Percentiles rank a stretch among this genome's conserved stretches.
Conservation (phyloP, 1,284 basidiomycete species). For the Cryptococcus sp. region DNA sequence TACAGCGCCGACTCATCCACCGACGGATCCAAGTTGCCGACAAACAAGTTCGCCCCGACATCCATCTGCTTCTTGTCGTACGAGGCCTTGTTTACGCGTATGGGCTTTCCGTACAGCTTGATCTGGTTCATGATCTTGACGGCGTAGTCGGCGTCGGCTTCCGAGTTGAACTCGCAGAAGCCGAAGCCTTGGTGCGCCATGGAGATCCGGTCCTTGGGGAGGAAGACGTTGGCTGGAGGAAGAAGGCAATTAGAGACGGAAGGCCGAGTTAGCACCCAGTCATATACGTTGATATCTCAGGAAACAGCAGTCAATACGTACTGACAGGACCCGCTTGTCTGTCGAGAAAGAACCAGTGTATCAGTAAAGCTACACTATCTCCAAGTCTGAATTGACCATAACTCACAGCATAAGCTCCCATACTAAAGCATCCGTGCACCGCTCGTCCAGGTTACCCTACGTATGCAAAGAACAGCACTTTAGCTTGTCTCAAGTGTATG, state of each 20-base stretch:
- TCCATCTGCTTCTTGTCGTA: slow-evolving; percentile 97
- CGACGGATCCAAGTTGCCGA: slow-evolving; percentile 89
- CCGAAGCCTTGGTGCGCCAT: slow-evolving; percentile 98
- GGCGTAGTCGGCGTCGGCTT: slow-evolving; percentile 97
- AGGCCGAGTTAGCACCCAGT: background rate
- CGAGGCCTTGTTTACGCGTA: slow-evolving; percentile 96
- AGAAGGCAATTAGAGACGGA: slow-evolving; percentile 8
- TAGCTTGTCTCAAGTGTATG: background rate
- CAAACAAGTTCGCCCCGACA: slow-evolving; percentile 95
- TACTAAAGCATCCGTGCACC: slow-evolving; percentile 86
- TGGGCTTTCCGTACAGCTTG: slow-evolving; percentile 97
- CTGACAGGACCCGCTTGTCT: slow-evolving; percentile 94
- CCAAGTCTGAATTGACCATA: background rate
- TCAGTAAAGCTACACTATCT: background rate
- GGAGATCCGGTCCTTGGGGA: slow-evolving; percentile 99
- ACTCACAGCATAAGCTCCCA: slow-evolving; percentile 92
- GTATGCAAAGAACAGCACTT: background rate
- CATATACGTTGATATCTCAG: background rate
- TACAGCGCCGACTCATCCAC: slow-evolving; percentile 90
- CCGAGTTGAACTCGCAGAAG: slow-evolving; percentile 97
- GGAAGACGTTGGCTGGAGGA: slow-evolving; percentile 81
- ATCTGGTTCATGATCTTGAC: slow-evolving; percentile 99
- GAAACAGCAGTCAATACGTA: slow-evolving; percentile 50
- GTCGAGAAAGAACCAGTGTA: slow-evolving; percentile 10
- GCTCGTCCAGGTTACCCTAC: slow-evolving; percentile 94